Evolutionary conservation across 345 rosid genomes (phyloP), one percentile per base, ranked within the genome.

Genomic region (Geranium rotundifolium): DNA sequence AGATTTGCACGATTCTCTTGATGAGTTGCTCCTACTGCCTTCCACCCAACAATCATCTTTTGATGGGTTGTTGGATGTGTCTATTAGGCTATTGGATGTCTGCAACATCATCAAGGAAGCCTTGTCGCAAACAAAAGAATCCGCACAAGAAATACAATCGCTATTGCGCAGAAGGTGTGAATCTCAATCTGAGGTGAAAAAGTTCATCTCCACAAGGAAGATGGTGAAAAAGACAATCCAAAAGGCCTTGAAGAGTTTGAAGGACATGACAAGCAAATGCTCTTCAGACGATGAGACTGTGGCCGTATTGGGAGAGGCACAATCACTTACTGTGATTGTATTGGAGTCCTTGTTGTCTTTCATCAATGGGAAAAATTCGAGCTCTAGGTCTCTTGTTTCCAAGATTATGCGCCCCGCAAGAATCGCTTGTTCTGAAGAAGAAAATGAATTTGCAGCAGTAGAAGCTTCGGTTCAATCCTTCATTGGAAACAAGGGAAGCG

Each of bases 1-100:
- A 17, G 61, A 73, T 17, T 56, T 73, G 58, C 58, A 65, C 17
- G 60, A 65, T 14, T 17, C 55, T 39, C 46, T 63, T 9, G 57
- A 58, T 60, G 63, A 65, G 31, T 49, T 62, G 69, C 67, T 73
- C 27, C 73, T 56, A 27, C 5, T 65, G 37, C 68, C 77, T 13
- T 61, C 37, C 18, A n/a, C 61, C 2, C 66, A 50, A 29, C 60
- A 73, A 37, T 58, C 17, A 15, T 55, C 66, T 23, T 60, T 65
- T 6, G 71, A 69, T 13, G 67, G 29, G 23, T n/a, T 59, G 3
- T 46, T 69, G 55, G 74, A 69, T 65, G 67, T 64, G 20, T 65
- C 61, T 16, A 30, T 69, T 27, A 34, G 66, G 61, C 29, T 60
- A 7, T 37, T 65, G 64, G 77, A 73, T 54, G 60, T 69, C 17